A percentile compares a stretch with the other conserved stretches of the same genome.
Evolutionary conservation across 2,329 filamentous ascomycete species (phyloP).

Genomic region (Cercospora sojina): DNA sequence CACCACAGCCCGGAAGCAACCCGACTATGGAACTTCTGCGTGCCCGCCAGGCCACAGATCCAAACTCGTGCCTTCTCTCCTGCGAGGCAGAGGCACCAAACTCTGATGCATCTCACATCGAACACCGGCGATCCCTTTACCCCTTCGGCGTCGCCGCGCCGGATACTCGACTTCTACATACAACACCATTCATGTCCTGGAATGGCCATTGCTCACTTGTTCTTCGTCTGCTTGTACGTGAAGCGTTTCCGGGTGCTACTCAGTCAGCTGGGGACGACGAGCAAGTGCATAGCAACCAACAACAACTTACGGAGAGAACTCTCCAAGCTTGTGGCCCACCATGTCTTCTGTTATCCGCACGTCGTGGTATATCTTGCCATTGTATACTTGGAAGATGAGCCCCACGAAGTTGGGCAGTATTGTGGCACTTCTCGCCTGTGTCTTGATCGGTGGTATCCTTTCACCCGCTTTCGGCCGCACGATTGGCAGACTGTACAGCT

Average conservation of each 20-base stretch:
- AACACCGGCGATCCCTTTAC: neutral
- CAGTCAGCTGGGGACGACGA: slow-evolving; percentile 1
- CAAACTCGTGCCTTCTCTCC: neutral
- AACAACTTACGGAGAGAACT: slow-evolving; percentile 78
- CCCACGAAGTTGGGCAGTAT: slow-evolving; percentile 92
- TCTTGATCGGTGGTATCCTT: slow-evolving; percentile 71
- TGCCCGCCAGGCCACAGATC: neutral
- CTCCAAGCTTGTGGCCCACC: slow-evolving; percentile 92
- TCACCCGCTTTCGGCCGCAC: slow-evolving; percentile 60
- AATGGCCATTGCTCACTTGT: slow-evolving; percentile 50
- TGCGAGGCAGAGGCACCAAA: neutral
- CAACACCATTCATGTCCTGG: neutral
- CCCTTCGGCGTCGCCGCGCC: neutral
- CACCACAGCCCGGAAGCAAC: neutral
- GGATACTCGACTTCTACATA: neutral
- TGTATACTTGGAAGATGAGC: slow-evolving; percentile 84
- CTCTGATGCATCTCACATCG: neutral
- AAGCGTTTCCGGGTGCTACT: slow-evolving; percentile 66
- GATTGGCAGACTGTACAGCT: slow-evolving; percentile 58
- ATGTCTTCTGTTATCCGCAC: slow-evolving; percentile 88
- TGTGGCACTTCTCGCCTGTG: slow-evolving; percentile 81
- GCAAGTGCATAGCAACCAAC: neutral
- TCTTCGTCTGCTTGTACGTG: slow-evolving; percentile 69
- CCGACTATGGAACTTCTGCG: neutral
- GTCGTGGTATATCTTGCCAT: slow-evolving; percentile 83